Base-by-base conservation (phyloP, 768 basidiomycete species). In the Coprinopsis sp. region DNA sequence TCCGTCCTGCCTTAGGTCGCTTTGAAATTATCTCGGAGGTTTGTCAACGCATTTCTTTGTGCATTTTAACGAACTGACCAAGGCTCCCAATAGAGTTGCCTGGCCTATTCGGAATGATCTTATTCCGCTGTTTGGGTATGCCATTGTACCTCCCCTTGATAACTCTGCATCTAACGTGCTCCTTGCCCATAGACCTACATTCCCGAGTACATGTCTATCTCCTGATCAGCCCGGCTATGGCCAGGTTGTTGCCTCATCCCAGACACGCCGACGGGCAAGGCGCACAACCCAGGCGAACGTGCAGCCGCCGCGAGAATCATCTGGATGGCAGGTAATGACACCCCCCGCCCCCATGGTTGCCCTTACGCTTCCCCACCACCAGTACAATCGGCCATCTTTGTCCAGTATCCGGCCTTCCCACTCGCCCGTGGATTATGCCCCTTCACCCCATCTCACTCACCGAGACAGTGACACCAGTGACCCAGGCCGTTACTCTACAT, bases 191-290 rank as follows among this genome's bases (percentile, higher is more conserved):
- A 91, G 90, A 0, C 90, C 90, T 19, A 87, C 79, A 37, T 92
- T 92, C 60, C 89, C 90, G 6, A 78, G 73, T 44, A 87, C 85
- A 23, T 93, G 90, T 60, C 69, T 93, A 42, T 80, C 87, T 1
- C 90, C 90, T 41, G 87, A 89, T 62, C 87, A 90, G 53, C 79
- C 88, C 27, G 90, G 91, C 6, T 93, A 83, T 62, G 90, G 91
- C 19, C 89, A 91, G 60, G 82, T 92, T 37, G 79, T 91, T 14
- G 70, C 82, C 34, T 72, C 70, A 24, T 72, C 76, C 25, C 68
- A 77, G 22, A 76, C 74, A n/a, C 75, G 82, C 50, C 77, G 85
- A 39, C 75, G 84, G 36, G 65, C 77, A 18, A 75, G 83, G 28
- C 75, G 82, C 47, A 71, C 67, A 25, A 72, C 75, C 14, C 76